Base-by-base conservation (phyloP, 2,329 filamentous ascomycete genomes). In the Paecilomyces variotii region DNA sequence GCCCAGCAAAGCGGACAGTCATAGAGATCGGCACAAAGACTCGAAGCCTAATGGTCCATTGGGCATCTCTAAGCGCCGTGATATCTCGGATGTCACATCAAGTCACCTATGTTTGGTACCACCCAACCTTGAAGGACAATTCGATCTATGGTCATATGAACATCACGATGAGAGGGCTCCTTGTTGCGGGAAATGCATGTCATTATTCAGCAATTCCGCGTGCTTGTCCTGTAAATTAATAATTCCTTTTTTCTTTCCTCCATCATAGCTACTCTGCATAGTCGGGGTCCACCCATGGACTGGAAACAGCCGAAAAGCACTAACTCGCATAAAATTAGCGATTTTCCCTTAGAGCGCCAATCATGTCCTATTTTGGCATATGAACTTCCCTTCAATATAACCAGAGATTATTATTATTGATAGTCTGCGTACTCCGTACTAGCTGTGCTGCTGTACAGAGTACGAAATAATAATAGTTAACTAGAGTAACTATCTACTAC, bases 1-100 rank as follows among this genome's bases (percentile, higher is more conserved):
- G 73, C 61, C 30, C 59, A 62, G 55, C 55, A 39, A 39, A 12
- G 35, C 35, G 12, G 32, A 39, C 26, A 53, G 49, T 35, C 10
- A 60, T 52, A 52, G 25, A 12, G 50, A 52, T 28, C 19, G 19
- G 28, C 27, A 3, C 14, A 27, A 26, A 19, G 6, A 24, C 12
- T 51, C 28, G 28, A 57, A 57, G 27, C 32, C 30, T 28, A 53
- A 25, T 57, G 25, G 24, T 11, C 14, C 49, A 34, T 39, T 27
- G 28, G n/a, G 14, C 12, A 24, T 45, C 14, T 1, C n/a, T 27
- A 55, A 34, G 32, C n/a, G 39, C 32, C 32, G 32, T 55, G 50
- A 52, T 52, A 28, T 52, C 50, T 7, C 9, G 27, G 25, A 26
- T 52, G 25, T 52, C 50, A 52, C 50, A 52, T 26, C 50, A 7